phyloP scores from a whole-genome alignment of 805 yeast species.

The Wickerhamiella bombiphila region DNA sequence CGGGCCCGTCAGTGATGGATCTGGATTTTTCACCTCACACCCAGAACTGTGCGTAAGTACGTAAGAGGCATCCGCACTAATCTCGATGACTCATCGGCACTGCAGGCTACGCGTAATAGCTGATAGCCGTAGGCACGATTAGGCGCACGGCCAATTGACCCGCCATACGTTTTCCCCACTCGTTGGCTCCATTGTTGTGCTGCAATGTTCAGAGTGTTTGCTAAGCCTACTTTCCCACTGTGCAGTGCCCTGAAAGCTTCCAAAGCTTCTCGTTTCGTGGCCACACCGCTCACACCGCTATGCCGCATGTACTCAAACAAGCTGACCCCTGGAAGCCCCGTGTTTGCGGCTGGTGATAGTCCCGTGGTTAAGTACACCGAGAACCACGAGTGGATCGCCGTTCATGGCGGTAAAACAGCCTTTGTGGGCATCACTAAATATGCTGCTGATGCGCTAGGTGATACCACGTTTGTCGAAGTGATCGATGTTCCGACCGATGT shows the following conservation, averaged over 20 bases:
- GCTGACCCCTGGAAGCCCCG: conserved; percentile 20
- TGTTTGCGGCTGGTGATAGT: conserved; percentile 18
- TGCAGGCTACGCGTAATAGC: too few species aligned
- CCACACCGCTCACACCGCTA: conserved; percentile 1
- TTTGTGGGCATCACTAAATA: conserved; percentile 85
- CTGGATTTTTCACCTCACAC: too few species aligned
- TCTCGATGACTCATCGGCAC: too few species aligned
- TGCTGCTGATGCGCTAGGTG: conserved; percentile 94
- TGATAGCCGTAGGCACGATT: too few species aligned
- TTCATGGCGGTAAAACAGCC: conserved; percentile 63
- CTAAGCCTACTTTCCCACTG: conserved; percentile 1
- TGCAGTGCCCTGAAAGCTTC: not conserved
- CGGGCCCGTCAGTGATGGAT: too few species aligned
- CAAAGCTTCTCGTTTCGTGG: conserved; percentile 1
- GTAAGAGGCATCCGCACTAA: too few species aligned
- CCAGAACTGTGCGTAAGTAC: too few species aligned
- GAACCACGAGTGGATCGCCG: conserved; percentile 93
- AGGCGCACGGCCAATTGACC: too few species aligned
- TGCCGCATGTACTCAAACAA: conserved; percentile 21
- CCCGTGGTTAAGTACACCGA: conserved; percentile 41
- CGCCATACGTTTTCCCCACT: too few species aligned
- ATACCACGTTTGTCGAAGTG: conserved; percentile 85
- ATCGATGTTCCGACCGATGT: conserved; percentile 55
- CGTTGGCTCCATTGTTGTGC: too few species aligned
- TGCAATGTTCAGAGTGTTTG: not conserved